Base-by-base conservation (phyloP, 225 moss, liverwort and hornwort species). In the Sphagnum contortum region DNA sequence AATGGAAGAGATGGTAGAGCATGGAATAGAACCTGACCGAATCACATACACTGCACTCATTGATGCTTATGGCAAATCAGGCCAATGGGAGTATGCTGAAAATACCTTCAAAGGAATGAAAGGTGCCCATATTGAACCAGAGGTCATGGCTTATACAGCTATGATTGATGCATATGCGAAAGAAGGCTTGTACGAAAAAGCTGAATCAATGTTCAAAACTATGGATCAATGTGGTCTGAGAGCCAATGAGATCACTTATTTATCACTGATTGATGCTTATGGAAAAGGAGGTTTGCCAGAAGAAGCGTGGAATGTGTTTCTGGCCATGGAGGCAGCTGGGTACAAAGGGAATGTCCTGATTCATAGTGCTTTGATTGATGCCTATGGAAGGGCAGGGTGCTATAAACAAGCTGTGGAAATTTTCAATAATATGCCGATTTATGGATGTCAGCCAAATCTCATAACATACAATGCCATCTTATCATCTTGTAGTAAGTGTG, bases 111-210 rank as follows among this genome's bases (percentile, higher is more conserved):
- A 77, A 71, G 94, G 91, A 8, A 91, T 94, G 91, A 90, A 76
- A 74, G 91, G 76, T 54, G 79, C 91, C 2, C 29, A 79, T 44
- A 87, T 94, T 57, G 72, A 80, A 46, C 77, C 87, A 3, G 94
- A 94, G 53, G 91, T 94, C 50, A 88, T 83, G 88, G 88, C 91
- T 2, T 94, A 85, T 55, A 94, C 94, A 55, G 91, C 91, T 4
- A 94, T 94, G 94, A 90, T 94, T 3, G 91, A 94, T 64, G 94
- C 94, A 6, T 94, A 94, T 70, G 88, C 82, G 7, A 81, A 74
- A 71, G 94, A 83, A 62, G 94, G 91, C 6, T 68, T 79, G 48
- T 77, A 89, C 59, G 58, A 81, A 44, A 80, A 87, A 62, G 88
- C 87, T n/a, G 81, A 81, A 68, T 62, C 64, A 51, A 59, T 91